Evolutionary conservation across 2,329 filamentous ascomycete genomes (phyloP).

Genomic region (Phyllosticta ampelicida): DNA sequence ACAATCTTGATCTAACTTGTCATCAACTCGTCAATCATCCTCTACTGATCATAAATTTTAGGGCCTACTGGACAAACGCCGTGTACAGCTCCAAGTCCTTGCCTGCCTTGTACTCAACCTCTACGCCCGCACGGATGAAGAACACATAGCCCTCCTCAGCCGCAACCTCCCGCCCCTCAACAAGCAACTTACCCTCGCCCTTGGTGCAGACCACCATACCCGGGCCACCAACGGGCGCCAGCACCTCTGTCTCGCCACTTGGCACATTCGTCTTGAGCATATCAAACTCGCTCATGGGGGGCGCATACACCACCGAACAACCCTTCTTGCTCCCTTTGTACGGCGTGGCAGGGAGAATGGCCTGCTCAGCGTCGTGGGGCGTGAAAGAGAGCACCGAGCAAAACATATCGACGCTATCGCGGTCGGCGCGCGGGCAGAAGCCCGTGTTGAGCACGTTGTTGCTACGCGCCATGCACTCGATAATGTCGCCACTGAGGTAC

Average conservation of each 20-base stretch:
- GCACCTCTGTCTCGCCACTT: conserved; percentile 46
- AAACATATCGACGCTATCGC: conserved; percentile 56
- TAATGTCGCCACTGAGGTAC: conserved; percentile 61
- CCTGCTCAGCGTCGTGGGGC: conserved; percentile 54
- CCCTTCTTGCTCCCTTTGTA: conserved; percentile 65
- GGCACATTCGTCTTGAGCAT: conserved; percentile 51
- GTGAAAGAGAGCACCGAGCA: conserved; percentile 51
- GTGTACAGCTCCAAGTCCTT: conserved; percentile 39
- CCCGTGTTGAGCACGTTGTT: conserved; percentile 68
- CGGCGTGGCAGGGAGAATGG: conserved; percentile 65
- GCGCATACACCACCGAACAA: conserved; percentile 52
- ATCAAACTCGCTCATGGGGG: conserved; percentile 62
- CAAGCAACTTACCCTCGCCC: conserved; percentile 59
- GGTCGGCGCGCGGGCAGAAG: conserved; percentile 57
- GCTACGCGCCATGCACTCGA: conserved; percentile 67
- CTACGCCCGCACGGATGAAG: conserved; percentile 51
- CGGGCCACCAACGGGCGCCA: conserved; percentile 59
- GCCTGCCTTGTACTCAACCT: conserved; percentile 35
- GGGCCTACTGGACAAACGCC: conserved; percentile 34
- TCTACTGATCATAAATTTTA: neutral
- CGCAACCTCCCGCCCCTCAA: conserved; percentile 41
- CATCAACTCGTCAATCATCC: neutral
- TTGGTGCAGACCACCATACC: conserved; percentile 87
- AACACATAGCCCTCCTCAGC: conserved; percentile 54
- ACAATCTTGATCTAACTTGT: too few species aligned